Evolutionary conservation across 345 rosid genomes (phyloP).

Genomic region (Rhodomyrtus tomentosa): DNA sequence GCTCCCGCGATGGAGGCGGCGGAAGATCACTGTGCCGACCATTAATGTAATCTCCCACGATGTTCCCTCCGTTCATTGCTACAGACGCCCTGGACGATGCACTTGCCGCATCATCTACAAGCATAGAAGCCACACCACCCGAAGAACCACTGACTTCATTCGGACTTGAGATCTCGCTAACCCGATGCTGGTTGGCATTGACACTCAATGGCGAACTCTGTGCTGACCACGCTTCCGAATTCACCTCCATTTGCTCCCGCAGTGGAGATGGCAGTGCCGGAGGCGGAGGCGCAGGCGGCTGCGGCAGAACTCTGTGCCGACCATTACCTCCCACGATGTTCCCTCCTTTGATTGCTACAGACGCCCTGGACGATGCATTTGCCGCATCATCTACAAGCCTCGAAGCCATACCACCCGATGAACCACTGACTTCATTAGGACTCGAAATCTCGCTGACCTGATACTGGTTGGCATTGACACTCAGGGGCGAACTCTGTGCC

Average conservation of each 20-base stretch:
- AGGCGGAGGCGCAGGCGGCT: background rate
- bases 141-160: slow-evolving; percentile 32
- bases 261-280: no score
- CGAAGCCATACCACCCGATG: slow-evolving; percentile 43
- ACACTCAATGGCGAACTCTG: slow-evolving; percentile 11
- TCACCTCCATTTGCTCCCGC: slow-evolving; percentile 24
- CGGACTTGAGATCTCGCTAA: slow-evolving; percentile 41
- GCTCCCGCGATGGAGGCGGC: slow-evolving; percentile 26
- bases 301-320: no score
- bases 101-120: slow-evolving; percentile 31
- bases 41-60: slow-evolving; percentile 17
- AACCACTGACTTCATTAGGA: slow-evolving; percentile 40
- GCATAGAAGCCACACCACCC: slow-evolving; percentile 49
- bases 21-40: background rate
- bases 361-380: slow-evolving; percentile 9
- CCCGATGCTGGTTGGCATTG: slow-evolving; percentile 11
- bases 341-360: slow-evolving; percentile 24
- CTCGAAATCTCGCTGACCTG: slow-evolving; percentile 32
- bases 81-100: slow-evolving; percentile 12
- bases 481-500: slow-evolving; percentile 5
- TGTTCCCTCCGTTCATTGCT: slow-evolving; percentile 26
- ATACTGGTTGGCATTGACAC: slow-evolving; percentile 13
- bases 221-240: slow-evolving; percentile 42
- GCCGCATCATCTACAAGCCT: slow-evolving; percentile 41
- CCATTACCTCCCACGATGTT: slow-evolving; percentile 15